Percentiles rank a stretch among this genome's conserved stretches.
Evolutionary conservation across 192 early-diverging fungal genomes (phyloP).

Genomic region (Coemansia umbellata): DNA sequence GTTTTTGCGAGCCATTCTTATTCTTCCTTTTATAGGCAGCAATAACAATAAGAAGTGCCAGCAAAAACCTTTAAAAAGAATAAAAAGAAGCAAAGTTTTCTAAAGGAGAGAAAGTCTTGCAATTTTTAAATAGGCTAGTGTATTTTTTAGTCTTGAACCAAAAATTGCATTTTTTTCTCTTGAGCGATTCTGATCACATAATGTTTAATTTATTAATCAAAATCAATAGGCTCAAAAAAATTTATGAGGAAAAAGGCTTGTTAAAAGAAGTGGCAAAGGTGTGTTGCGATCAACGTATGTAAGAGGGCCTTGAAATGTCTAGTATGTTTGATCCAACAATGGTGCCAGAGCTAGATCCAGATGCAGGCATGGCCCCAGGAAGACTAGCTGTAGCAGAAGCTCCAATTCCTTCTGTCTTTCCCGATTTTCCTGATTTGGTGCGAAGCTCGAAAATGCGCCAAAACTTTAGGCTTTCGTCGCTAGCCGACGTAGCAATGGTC

Average conservation of each 20-base stretch:
- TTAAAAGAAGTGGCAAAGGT: not conserved
- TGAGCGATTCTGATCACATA: too few relatives aligned
- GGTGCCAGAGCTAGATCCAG: not conserved
- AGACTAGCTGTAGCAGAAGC: not conserved
- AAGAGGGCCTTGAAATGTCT: slow-evolving; percentile 24
- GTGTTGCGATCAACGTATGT: slow-evolving; percentile 25
- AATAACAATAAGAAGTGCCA: not conserved
- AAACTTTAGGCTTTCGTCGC: slow-evolving; percentile 94
- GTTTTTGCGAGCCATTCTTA: slow-evolving; percentile 31
- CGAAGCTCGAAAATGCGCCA: slow-evolving; percentile 83
- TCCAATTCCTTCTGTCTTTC: slow-evolving; percentile 7
- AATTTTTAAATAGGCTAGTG: too few relatives aligned
- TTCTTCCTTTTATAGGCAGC: not conserved
- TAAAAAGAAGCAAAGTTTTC: not conserved
- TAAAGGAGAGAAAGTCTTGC: too few relatives aligned
- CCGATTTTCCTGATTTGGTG: slow-evolving; percentile 23
- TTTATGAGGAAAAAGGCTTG: not conserved
- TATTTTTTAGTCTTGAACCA: too few relatives aligned
- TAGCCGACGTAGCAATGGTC: slow-evolving; percentile 84
- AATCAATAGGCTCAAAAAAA: not conserved
- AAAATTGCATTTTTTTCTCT: too few relatives aligned
- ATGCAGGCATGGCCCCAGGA: not conserved
- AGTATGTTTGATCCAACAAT: not conserved
- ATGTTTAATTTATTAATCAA: too few relatives aligned
- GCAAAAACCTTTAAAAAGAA: not conserved